Evolutionary conservation across 441 rosid genomes (phyloP), one percentile per base, ranked within the genome.

Genomic region (Dalechampia spathulata): DNA sequence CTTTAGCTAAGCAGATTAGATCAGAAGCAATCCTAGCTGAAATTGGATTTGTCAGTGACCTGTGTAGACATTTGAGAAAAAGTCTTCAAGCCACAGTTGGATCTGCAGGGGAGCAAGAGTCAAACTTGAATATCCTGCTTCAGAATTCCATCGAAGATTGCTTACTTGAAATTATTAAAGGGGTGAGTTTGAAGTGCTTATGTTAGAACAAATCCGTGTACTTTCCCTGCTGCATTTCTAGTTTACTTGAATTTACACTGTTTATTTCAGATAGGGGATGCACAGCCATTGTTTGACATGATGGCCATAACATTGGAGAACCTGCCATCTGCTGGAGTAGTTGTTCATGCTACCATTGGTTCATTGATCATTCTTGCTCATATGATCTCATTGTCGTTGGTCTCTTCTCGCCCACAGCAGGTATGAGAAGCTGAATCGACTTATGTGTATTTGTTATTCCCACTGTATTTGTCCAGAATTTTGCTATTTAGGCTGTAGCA

Each of bases 31-130:
- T 63, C 71, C 88, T 90, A 30, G 67, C 78, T 22, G 99, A 94
- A 69, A 72, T 80, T 63, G 83, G 85, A 55, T 85, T 82, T 68
- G 90, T 94, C 44, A 83, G 87, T 58, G 98, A 94, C 67, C 72
- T 94, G 55, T 90, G 98, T 71, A 80, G 95, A 72, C 99, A 94
- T 83, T 64, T 94, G 66, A 75, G 99, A 68, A 94, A 87, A 78
- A 84, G 92, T 70, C 80, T 94, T 63, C 98, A 90, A 67, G 84
- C 86, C 34, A 80, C 85, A 3, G 76, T 80, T 49, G 86, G 83
- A 68, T 66, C 90, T 54, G 72, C 44, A 22, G 98, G 85, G 67
- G 83, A 81, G 58, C 83, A 78, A 49, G 97, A 90, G 55, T 66
- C 78, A 60, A 83, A 74, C 61, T 55, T 74, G 70, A 85, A 94